Evolutionary conservation across 352 stramenopile species (phyloP).

Genomic region (Phytophthora europaea): DNA sequence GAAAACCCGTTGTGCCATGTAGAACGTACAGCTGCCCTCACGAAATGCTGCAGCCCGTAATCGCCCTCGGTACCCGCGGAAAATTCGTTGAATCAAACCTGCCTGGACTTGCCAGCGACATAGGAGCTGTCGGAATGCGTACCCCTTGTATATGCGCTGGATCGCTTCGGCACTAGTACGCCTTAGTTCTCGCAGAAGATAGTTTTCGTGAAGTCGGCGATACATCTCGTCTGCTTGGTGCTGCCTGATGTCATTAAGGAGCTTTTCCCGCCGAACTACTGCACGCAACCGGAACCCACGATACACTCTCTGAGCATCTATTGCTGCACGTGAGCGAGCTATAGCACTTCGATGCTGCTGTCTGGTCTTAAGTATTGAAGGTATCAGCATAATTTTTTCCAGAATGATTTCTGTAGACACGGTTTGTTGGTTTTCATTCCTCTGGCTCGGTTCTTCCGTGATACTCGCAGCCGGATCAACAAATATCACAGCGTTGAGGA

Average conservation of each 20-base stretch:
- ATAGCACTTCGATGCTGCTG: conserved; percentile 37
- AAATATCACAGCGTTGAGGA: conserved; percentile 63
- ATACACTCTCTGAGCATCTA: conserved; percentile 62
- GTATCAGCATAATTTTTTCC: conserved; percentile 53
- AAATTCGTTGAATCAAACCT: conserved; percentile 61
- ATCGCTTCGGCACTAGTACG: conserved; percentile 57
- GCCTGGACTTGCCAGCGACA: conserved; percentile 43
- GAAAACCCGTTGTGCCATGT: conserved; percentile 74
- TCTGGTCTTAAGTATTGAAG: conserved; percentile 51
- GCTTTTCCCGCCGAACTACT: conserved; percentile 47
- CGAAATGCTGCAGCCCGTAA: conserved; percentile 68
- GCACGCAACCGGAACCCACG: conserved; percentile 71
- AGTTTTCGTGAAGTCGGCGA: conserved; percentile 38
- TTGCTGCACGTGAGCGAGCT: conserved; percentile 35
- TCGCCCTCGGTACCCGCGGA: conserved; percentile 60
- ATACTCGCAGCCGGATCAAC: conserved; percentile 32
- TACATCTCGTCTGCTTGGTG: conserved; percentile 57
- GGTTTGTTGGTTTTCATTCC: background rate
- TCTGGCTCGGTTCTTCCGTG: background rate
- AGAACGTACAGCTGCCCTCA: conserved; percentile 75
- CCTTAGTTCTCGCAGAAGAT: conserved; percentile 58
- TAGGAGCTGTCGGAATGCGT: conserved; percentile 42
- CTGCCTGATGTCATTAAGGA: conserved; percentile 62
- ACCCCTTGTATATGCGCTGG: conserved; percentile 71
- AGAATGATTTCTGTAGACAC: conserved; percentile 3